phyloP scores from a whole-genome alignment of 768 basidiomycete species.

The Phylloporus scabripes region DNA sequence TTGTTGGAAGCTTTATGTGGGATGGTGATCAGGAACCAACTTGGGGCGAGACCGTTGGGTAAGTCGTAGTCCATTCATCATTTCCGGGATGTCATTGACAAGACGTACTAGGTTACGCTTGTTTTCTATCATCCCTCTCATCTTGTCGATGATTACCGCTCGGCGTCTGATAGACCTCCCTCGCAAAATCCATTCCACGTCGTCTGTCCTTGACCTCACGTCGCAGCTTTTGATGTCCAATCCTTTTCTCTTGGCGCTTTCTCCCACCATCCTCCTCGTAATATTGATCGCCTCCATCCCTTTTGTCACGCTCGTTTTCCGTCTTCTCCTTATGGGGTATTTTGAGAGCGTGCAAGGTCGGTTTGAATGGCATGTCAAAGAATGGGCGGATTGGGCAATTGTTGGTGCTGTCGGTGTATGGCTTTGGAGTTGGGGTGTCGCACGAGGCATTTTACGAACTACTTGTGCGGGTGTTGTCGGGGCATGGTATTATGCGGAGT shows the following conservation, averaged over 20 bases:
- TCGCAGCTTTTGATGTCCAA: constrained; percentile 66
- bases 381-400: constrained; percentile 75
- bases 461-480: constrained; percentile 80
- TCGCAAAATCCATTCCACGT: constrained; percentile 61
- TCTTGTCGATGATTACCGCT: constrained; percentile 63
- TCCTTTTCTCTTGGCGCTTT: constrained; percentile 70
- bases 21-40: constrained; percentile 51
- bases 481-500: constrained; percentile 85
- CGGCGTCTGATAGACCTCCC: constrained; percentile 70
- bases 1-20: constrained; percentile 72
- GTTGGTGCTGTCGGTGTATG: constrained; percentile 46
- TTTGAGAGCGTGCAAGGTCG: constrained; percentile 37
- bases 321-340: constrained; percentile 69
- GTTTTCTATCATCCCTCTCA: constrained; percentile 71
- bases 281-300: constrained; percentile 70
- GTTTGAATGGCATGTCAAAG: constrained; percentile 49
- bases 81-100: constrained; percentile 3
- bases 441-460: constrained; percentile 72
- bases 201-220: constrained; percentile 50
- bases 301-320: constrained; percentile 72
- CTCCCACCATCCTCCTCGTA: constrained; percentile 63
- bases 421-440: constrained; percentile 76
- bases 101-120: constrained; percentile 39
- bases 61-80: constrained; percentile 24
- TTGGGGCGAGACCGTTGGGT: constrained; percentile 83